Conservation (phyloP, 2,329 filamentous ascomycete species). For the Aspergillus niger region DNA sequence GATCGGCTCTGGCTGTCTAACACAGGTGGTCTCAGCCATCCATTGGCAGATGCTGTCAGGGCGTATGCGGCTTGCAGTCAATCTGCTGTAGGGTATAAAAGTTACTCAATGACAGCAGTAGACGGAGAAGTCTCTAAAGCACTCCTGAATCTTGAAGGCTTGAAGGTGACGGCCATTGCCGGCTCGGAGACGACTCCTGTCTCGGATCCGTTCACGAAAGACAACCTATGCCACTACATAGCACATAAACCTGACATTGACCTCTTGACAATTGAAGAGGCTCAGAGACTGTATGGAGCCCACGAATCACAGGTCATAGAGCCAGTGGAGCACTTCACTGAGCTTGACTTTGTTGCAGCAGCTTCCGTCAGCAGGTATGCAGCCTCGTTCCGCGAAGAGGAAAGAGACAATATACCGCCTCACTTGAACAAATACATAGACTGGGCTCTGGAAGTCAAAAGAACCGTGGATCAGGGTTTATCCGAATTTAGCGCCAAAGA, state of each 20-base stretch:
- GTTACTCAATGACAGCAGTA: neutral
- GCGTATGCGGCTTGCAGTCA: neutral
- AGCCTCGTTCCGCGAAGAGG: neutral
- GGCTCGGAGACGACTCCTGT: neutral
- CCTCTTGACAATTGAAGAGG: neutral
- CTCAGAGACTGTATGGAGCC: neutral
- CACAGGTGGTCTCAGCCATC: neutral
- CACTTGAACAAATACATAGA: neutral
- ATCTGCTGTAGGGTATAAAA: neutral
- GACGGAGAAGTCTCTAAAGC: neutral
- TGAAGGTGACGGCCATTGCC: neutral
- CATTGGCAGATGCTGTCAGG: neutral
- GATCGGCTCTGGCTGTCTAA: conserved; percentile 9
- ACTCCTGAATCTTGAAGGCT: neutral
- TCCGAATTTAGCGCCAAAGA: neutral
- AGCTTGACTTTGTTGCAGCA: conserved; percentile 7
- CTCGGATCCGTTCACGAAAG: neutral
- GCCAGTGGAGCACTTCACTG: neutral
- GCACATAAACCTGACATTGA: conserved; percentile 3
- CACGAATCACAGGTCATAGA: neutral
- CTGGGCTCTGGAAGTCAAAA: neutral
- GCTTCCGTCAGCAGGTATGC: neutral
- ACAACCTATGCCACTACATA: neutral
- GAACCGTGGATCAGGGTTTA: neutral
- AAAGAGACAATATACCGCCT: neutral